Base-by-base conservation (phyloP, 2,329 filamentous ascomycete species). In the Verticillium klebahnii region DNA sequence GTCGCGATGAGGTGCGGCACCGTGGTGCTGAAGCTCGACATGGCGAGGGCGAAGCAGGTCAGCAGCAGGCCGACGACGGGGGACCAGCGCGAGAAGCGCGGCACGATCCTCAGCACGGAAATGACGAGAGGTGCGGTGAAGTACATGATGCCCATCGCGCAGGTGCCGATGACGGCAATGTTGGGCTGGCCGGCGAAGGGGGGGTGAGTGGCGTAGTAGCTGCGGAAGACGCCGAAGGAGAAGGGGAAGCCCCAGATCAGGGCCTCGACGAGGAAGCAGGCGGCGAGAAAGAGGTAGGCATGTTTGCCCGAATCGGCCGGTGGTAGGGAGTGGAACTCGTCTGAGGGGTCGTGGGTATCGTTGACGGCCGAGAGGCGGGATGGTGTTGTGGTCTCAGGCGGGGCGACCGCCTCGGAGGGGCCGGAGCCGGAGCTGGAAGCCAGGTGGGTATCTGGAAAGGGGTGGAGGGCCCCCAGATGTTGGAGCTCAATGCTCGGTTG, bases 191-290 rank as follows among this genome's bases (percentile, higher is more conserved):
- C 80, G 3, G 75, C 73, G 61, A 91, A 91, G 1, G 85, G 82
- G 5, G 79, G 79, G 62, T 87, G 80, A 1, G 77, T 82, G 39
- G 78, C 82, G 71, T 91, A 91, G 72, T 89, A 89, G 59, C 88
- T 81, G 67, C 91, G 87, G 68, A 92, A 91, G 29, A 92, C 81
- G 54, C 89, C 89, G 70, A 88, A 92, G 0, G 86, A 81, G 61
- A 87, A 87, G 0, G 87, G 85, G 61, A 91, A 90, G 2, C 88
- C 82, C 82, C 82, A 85, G 56, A 85, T 77, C 2, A 85, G 71
- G 31, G 77, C 80, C 69, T 85, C 82, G 54, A 86, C 74, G 32
- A 80, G 69, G 65, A 82, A 85, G 34, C 65, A 67, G 1, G 69
- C 68, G 2, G 68, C 67, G 5, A 72, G 65, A 61, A 71, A 70